phyloP scores from a whole-genome alignment of 768 basidiomycete species.

The Suillus brevipes region DNA sequence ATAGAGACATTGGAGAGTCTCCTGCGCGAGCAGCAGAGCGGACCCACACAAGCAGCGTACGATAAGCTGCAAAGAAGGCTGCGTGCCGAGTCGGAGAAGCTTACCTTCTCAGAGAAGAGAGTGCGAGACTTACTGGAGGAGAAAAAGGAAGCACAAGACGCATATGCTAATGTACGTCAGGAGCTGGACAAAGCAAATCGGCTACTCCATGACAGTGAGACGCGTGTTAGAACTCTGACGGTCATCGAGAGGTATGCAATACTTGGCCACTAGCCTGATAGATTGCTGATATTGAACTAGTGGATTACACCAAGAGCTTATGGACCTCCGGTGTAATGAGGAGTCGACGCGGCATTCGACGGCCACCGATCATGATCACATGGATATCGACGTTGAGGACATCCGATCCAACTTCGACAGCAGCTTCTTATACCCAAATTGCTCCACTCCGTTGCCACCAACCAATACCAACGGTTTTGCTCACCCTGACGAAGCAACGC shows the following conservation, averaged over 20 bases:
- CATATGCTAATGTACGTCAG: slow-evolving; percentile 39
- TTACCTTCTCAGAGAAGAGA: slow-evolving; percentile 41
- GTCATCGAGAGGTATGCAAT: slow-evolving; percentile 28
- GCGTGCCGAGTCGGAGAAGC: slow-evolving; percentile 42
- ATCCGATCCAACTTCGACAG: slow-evolving; percentile 5
- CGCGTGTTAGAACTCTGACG: slow-evolving; percentile 27
- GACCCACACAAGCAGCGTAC: slow-evolving; percentile 34
- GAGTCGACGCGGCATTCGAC: not conserved
- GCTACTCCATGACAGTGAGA: slow-evolving; percentile 22
- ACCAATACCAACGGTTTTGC: not conserved
- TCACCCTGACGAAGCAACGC: slow-evolving; percentile 21
- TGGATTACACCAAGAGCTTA: slow-evolving; percentile 22
- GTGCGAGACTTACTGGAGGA: slow-evolving; percentile 51
- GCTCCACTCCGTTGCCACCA: slow-evolving; percentile 4
- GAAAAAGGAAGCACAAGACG: slow-evolving; percentile 50
- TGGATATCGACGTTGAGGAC: slow-evolving; percentile 7
- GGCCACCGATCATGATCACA: slow-evolving; percentile 1
- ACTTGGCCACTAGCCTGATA: not conserved
- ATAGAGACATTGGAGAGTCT: slow-evolving; percentile 56
- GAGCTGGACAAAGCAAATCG: slow-evolving; percentile 30
- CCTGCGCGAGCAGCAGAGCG: slow-evolving; percentile 41
- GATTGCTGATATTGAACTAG: slow-evolving; percentile 15
- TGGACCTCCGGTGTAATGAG: not conserved
- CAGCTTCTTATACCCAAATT: slow-evolving; percentile 3
- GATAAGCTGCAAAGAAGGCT: slow-evolving; percentile 44